Conservation (phyloP, 768 basidiomycete species). For the Pulveroboletus sp. region DNA sequence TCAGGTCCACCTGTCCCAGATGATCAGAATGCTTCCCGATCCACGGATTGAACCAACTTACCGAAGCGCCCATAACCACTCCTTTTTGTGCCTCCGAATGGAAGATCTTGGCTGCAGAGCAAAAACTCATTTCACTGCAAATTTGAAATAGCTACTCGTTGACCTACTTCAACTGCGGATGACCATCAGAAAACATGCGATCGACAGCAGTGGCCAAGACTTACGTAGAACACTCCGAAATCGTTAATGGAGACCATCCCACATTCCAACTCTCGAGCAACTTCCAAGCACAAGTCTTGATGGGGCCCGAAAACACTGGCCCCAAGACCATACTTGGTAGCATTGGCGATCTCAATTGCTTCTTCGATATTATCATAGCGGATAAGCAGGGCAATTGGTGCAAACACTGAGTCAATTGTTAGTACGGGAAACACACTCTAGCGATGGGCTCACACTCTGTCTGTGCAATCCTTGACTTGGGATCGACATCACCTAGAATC, state of each 20-base stretch:
- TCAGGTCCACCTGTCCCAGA: conserved; percentile 73
- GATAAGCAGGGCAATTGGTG: conserved; percentile 85
- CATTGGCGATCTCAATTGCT: conserved; percentile 84
- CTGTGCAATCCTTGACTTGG: conserved; percentile 70
- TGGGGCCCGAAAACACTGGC: conserved; percentile 92
- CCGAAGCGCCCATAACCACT: conserved; percentile 95
- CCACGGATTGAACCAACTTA: conserved; percentile 28
- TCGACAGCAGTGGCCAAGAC: conserved; percentile 24
- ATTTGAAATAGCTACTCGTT: conserved; percentile 4
- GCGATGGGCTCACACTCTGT: conserved; percentile 53
- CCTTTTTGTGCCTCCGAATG: conserved; percentile 89
- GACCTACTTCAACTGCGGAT: conserved; percentile 59
- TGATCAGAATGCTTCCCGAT: conserved; percentile 4
- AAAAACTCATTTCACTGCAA: neutral
- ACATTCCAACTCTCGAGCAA: conserved; percentile 80
- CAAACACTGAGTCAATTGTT: conserved; percentile 66
- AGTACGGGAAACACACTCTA: conserved; percentile 3
- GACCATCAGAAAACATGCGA: conserved; percentile 13
- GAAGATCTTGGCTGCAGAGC: conserved; percentile 71
- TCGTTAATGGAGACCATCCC: conserved; percentile 99
- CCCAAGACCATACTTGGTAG: conserved; percentile 84
- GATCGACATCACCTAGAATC: conserved; percentile 72
- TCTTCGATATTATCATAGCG: conserved; percentile 80
- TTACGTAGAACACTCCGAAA: conserved; percentile 83
- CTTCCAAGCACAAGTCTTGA: conserved; percentile 68